Percentiles rank a stretch among this genome's conserved stretches.
These are phyloP conservation scores for Hamigera avellanea DNA, from an alignment of 495 filamentous ascomycete species.

Conservation along the genomic window DNA sequence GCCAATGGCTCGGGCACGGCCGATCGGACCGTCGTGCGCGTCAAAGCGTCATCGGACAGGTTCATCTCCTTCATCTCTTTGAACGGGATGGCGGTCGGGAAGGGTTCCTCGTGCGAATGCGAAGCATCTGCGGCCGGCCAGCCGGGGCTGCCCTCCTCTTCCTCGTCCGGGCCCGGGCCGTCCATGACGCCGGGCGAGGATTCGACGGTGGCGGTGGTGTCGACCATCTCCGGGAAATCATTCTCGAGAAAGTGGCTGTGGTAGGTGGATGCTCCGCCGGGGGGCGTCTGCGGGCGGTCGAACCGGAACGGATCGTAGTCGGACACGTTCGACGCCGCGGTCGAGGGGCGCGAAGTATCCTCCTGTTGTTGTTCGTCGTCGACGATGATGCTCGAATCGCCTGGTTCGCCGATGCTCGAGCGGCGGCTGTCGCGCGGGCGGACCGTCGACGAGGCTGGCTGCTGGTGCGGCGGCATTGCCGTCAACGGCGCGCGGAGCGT, in stretches of 20 bases:
- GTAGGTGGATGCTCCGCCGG: slow-evolving; percentile 4
- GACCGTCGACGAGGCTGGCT: slow-evolving; percentile 7
- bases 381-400: slow-evolving; percentile 8
- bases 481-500: slow-evolving; percentile 25
- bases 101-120: slow-evolving; percentile 1
- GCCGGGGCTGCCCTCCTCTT: slow-evolving; percentile 13
- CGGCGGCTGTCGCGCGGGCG: slow-evolving; percentile 1
- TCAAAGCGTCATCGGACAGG: background rate
- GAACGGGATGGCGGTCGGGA: slow-evolving; percentile 6
- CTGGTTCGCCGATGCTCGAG: background rate
- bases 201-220: slow-evolving; percentile 11
- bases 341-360: slow-evolving; percentile 27
- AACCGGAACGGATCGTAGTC: slow-evolving; percentile 38
- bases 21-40: slow-evolving; percentile 10
- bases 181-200: slow-evolving; percentile 18
- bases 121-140: slow-evolving; percentile 7
- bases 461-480: slow-evolving; percentile 8
- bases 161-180: slow-evolving; percentile 30
- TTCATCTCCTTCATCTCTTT: slow-evolving; percentile 1
- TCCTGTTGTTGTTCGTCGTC: no score
- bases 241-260: slow-evolving; percentile 12
- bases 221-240: slow-evolving; percentile 15
- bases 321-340: slow-evolving; percentile 24
- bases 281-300: slow-evolving; percentile 24
- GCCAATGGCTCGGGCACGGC: slow-evolving; percentile 18